Base-by-base conservation (phyloP, 345 rosid genomes). In the Populus euphratica region DNA sequence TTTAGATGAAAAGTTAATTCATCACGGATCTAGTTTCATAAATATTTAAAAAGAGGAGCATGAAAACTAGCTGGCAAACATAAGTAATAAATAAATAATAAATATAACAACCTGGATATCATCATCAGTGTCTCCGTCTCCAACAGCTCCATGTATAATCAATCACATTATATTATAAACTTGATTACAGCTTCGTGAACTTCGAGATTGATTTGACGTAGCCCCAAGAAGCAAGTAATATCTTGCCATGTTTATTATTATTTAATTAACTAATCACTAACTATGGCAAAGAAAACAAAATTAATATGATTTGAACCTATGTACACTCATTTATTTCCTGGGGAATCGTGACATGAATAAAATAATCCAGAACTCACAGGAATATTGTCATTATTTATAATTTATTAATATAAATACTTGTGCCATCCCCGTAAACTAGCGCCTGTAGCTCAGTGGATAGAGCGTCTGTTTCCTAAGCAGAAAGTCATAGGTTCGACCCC, bases 391-490 rank as follows among this genome's bases (percentile, higher is more conserved):
- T 43, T 2, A 0, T 0, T 2, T 41, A 4, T 33, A 10, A 0
- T 41, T 0, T 41, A 11, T 41, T 41, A 0, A 43, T 0, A 43
- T 43, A 43, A 0, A 4, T 33, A 33, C 36, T 33, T 33, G 5
- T 33, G 5, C 0, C 0, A 4, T 4, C 0, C 36, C 36, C 3
- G 35, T 4, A 3, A 14, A 16, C 6, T 1, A 73, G 73, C 64
- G 90, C 97, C 89, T 88, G 94, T 91, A 92, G 98, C 94, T 95
- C 93, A 91, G 94, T 93, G 96, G 93, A 92, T 92, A 93, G 93
- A 91, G 96, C 91, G 94, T 90, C 93, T 91, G 96, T 91, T 92
- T 95, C 97, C 92, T 92, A 95, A 91, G 80, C 66, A 78, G 72
- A 78, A 72, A 56, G 72, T 78, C 72, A 14, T 64, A 72, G 75